Conservation (phyloP, 2,329 filamentous ascomycete genomes). For the Cladophialophora bantiana region DNA sequence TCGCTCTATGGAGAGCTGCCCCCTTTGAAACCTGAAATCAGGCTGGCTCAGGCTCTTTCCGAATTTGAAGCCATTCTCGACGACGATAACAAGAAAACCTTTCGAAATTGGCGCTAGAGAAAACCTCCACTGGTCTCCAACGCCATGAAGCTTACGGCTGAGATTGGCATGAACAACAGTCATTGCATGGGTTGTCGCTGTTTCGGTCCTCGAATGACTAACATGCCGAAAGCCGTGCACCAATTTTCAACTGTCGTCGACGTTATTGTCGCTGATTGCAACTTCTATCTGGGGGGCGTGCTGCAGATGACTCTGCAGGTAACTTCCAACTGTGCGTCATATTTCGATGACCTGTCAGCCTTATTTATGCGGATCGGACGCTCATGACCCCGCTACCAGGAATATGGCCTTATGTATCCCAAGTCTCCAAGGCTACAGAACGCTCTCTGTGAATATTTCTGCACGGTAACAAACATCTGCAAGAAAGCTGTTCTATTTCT, state of each 20-base stretch:
- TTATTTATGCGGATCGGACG: constrained; percentile 39
- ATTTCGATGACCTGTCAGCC: constrained; percentile 39
- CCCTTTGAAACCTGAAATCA: constrained; percentile 36
- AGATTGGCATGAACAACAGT: constrained; percentile 34
- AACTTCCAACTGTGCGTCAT: constrained; percentile 34
- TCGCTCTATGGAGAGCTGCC: constrained; percentile 14
- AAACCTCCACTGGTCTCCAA: constrained; percentile 16
- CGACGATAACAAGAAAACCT: constrained; percentile 45
- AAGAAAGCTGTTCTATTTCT: constrained; percentile 35
- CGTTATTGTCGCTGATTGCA: constrained; percentile 33
- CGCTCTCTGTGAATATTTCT: constrained; percentile 37
- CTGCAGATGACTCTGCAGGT: constrained; percentile 37
- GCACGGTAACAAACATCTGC: constrained; percentile 33
- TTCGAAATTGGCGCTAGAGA: constrained; percentile 4
- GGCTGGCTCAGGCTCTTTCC: constrained; percentile 50
- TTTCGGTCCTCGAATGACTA: constrained; percentile 37
- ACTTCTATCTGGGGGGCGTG: constrained; percentile 38
- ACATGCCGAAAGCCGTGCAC: constrained; percentile 36
- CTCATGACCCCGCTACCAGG: constrained; percentile 33
- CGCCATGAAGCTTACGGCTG: constrained; percentile 32
- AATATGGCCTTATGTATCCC: constrained; percentile 38
- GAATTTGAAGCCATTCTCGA: constrained; percentile 51
- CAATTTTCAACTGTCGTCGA: constrained; percentile 38
- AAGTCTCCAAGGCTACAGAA: constrained; percentile 31
- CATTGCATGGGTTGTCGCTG: constrained; percentile 31